Evolutionary conservation across 2,329 filamentous ascomycete species (phyloP).

Genomic region (Microcyclospora tardicrescens): DNA sequence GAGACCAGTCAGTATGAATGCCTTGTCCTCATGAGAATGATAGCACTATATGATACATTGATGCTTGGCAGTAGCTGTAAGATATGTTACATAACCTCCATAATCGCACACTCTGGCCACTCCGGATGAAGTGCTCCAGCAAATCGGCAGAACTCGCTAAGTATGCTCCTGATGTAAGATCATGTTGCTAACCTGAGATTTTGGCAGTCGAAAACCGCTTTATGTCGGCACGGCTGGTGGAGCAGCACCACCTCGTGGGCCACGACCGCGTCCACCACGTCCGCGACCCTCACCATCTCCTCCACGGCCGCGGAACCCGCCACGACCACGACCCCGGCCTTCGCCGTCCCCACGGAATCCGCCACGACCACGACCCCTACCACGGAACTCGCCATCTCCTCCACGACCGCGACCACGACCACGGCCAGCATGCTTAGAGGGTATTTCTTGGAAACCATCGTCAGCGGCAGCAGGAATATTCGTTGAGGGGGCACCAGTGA

Average conservation of each 20-base stretch:
- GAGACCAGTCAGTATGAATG: too few relatives aligned
- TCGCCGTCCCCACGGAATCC: constrained; percentile 10
- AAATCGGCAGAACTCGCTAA: too few relatives aligned
- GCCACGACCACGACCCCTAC: constrained; percentile 8
- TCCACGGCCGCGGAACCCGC: not conserved
- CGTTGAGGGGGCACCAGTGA: too few relatives aligned
- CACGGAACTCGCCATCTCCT: constrained; percentile 24
- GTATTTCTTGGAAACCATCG: constrained; percentile 62
- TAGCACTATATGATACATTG: too few relatives aligned
- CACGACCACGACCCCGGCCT: not conserved
- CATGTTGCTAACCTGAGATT: too few relatives aligned
- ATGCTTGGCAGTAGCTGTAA: too few relatives aligned
- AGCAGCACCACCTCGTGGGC: constrained; percentile 2
- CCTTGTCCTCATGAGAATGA: too few relatives aligned
- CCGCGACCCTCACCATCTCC: not conserved
- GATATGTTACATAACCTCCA: too few relatives aligned
- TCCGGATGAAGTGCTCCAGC: too few relatives aligned
- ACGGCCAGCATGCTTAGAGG: constrained; percentile 19
- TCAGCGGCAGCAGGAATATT: constrained; percentile 27
- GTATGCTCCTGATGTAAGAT: too few relatives aligned
- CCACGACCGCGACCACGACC: constrained; percentile 29
- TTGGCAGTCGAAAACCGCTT: not conserved
- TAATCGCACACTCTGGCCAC: too few relatives aligned
- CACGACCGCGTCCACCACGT: constrained; percentile 4
- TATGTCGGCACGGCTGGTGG: not conserved